These are phyloP conservation scores for Phytophthora megakarya DNA, from an alignment of 352 stramenopile genomes.

Conservation along the genomic window DNA sequence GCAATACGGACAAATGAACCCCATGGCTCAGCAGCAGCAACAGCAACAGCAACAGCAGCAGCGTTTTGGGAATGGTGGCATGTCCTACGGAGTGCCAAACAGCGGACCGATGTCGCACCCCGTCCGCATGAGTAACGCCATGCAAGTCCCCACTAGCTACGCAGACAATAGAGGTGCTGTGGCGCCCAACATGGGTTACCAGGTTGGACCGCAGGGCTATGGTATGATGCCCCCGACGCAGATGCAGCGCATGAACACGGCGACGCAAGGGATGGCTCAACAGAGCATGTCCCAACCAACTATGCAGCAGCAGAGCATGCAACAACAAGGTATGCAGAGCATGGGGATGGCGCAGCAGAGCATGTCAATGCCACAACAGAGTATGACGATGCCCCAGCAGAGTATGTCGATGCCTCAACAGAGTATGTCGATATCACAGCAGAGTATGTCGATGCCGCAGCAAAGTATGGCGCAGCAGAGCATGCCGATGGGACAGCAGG, in stretches of 20 bases:
- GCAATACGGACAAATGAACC: slow-evolving; percentile 47
- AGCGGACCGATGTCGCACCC: slow-evolving; percentile 30
- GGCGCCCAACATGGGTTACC: slow-evolving; percentile 48
- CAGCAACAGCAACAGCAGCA: slow-evolving; percentile 49
- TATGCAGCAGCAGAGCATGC: slow-evolving; percentile 40
- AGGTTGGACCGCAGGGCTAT: slow-evolving; percentile 50
- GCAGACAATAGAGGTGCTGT: slow-evolving; percentile 37
- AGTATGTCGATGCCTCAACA: slow-evolving; percentile 36
- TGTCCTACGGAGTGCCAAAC: slow-evolving; percentile 39
- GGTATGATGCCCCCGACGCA: slow-evolving; percentile 51
- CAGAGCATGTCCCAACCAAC: slow-evolving; percentile 38
- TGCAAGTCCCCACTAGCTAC: slow-evolving; percentile 41
- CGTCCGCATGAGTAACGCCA: slow-evolving; percentile 42
- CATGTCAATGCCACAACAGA: slow-evolving; percentile 41
- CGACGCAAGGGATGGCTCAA: slow-evolving; percentile 38
- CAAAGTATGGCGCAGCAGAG: slow-evolving; percentile 36
- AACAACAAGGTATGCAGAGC: slow-evolving; percentile 26
- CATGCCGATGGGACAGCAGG: slow-evolving; percentile 33
- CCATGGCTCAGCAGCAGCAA: slow-evolving; percentile 36
- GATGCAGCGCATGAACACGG: slow-evolving; percentile 42
- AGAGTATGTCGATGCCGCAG: slow-evolving; percentile 39
- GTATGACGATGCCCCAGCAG: slow-evolving; percentile 30
- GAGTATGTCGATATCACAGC: slow-evolving; percentile 28
- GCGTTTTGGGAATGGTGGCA: slow-evolving; percentile 46
- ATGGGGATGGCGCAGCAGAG: slow-evolving; percentile 18